Percentiles rank a stretch among this genome's conserved stretches.
phyloP scores from a whole-genome alignment of 2,329 filamentous ascomycete genomes.

The Chaetothyriales sp. region DNA sequence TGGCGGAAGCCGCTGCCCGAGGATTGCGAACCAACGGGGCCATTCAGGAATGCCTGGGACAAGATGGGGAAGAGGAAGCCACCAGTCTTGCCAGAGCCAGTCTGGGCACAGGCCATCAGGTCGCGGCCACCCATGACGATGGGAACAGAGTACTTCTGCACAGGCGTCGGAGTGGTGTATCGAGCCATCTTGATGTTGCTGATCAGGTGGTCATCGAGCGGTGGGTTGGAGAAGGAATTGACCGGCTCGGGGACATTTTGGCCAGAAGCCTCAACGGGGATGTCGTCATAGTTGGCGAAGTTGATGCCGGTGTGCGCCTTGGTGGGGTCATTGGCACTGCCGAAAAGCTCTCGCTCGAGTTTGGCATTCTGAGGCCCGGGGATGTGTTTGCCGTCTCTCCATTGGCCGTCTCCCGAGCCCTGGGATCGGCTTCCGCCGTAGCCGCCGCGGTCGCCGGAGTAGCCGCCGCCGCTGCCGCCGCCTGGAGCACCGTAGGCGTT shows the following conservation, averaged over 20 bases:
- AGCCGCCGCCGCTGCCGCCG: slow-evolving; percentile 35
- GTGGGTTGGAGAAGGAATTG: slow-evolving; percentile 80
- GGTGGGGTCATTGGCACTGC: slow-evolving; percentile 73
- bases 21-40: slow-evolving; percentile 58
- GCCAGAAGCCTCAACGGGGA: slow-evolving; percentile 93
- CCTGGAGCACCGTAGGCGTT: slow-evolving; percentile 48
- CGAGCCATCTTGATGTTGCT: slow-evolving; percentile 85
- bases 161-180: slow-evolving; percentile 91
- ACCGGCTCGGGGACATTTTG: slow-evolving; percentile 87
- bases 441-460: slow-evolving; percentile 37
- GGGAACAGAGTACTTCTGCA: slow-evolving; percentile 98
- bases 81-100: slow-evolving; percentile 98
- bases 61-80: slow-evolving; percentile 98
- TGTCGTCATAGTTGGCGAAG: slow-evolving; percentile 99
- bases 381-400: slow-evolving; percentile 94
- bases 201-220: slow-evolving; percentile 85
- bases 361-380: slow-evolving; percentile 78
- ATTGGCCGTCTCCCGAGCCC: slow-evolving; percentile 88
- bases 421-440: slow-evolving; percentile 45
- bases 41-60: slow-evolving; percentile 88
- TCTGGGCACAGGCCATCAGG: slow-evolving; percentile 98
- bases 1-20: slow-evolving; percentile 70
- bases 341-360: slow-evolving; percentile 90
- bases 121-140: slow-evolving; percentile 97
- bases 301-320: slow-evolving; percentile 99